Evolutionary conservation across 208 protist species (phyloP).

Genomic region (Leishmania gerbilli): DNA sequence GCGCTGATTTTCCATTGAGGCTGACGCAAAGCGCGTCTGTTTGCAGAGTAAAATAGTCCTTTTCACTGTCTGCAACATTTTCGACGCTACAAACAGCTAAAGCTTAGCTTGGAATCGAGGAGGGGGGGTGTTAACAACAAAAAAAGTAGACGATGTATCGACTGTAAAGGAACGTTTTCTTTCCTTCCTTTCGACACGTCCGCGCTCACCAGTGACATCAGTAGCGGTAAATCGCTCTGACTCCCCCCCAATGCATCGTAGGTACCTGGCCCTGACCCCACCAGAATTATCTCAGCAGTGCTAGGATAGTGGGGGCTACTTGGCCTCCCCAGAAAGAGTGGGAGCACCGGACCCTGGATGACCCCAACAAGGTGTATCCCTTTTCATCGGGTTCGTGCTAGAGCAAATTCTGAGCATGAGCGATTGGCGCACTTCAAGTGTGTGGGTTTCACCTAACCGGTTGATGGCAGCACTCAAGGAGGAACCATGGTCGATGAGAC

Average conservation of each 20-base stretch:
- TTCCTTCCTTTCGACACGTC: background rate
- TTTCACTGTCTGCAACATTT: background rate
- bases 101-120: background rate
- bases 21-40: background rate
- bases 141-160: background rate
- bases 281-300: background rate
- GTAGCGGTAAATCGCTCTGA: background rate
- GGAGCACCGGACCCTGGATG: background rate
- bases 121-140: background rate
- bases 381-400: no score
- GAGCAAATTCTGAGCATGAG: background rate
- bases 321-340: background rate
- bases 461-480: background rate
- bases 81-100: background rate
- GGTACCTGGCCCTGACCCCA: background rate
- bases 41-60: background rate
- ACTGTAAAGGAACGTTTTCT: background rate
- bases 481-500: background rate
- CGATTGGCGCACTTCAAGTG: background rate
- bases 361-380: no score
- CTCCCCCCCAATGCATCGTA: background rate
- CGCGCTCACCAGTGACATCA: background rate
- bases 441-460: no score
- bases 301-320: background rate
- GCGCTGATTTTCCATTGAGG: background rate